Evolutionary conservation across 2,329 filamentous ascomycete species (phyloP).

Genomic region (Coniochaeta prunicola): DNA sequence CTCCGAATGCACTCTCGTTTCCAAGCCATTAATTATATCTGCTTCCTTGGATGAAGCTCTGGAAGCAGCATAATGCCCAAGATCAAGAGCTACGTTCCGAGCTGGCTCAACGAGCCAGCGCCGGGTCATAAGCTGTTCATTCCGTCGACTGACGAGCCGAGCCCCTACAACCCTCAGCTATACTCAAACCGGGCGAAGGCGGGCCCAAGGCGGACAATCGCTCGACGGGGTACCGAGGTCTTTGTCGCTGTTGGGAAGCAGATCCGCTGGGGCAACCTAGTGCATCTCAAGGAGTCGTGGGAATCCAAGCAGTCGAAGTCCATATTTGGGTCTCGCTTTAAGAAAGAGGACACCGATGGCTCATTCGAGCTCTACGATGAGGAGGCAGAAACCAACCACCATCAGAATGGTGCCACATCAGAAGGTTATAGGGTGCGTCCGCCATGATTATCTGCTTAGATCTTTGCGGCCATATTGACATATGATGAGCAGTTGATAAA

Average conservation of each 20-base stretch:
- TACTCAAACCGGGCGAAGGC: slow-evolving; percentile 32
- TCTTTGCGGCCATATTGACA: neutral
- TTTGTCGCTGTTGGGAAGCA: slow-evolving; percentile 86
- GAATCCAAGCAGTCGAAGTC: slow-evolving; percentile 27
- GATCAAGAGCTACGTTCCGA: slow-evolving; percentile 76
- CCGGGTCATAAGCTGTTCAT: slow-evolving; percentile 75
- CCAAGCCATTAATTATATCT: neutral
- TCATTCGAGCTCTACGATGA: slow-evolving; percentile 25
- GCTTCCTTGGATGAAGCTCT: neutral
- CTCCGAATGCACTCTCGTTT: neutral
- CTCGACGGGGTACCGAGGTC: slow-evolving; percentile 74
- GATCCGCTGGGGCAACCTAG: slow-evolving; percentile 84
- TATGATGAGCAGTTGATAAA: slow-evolving; percentile 55
- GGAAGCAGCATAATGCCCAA: slow-evolving; percentile 60
- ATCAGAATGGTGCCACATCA: slow-evolving; percentile 13
- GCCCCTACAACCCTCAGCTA: slow-evolving; percentile 15
- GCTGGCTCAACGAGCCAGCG: slow-evolving; percentile 75
- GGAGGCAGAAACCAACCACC: slow-evolving; percentile 15
- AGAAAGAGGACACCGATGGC: slow-evolving; percentile 37
- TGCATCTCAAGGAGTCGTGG: slow-evolving; percentile 63
- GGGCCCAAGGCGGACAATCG: slow-evolving; percentile 61
- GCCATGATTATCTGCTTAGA: slow-evolving; percentile 13
- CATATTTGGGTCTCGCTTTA: slow-evolving; percentile 27
- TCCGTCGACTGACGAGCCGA: slow-evolving; percentile 29
- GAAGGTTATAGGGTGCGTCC: slow-evolving; percentile 41